Base-by-base conservation (phyloP, 2,329 filamentous ascomycete species). In the Phoma herbarum region DNA sequence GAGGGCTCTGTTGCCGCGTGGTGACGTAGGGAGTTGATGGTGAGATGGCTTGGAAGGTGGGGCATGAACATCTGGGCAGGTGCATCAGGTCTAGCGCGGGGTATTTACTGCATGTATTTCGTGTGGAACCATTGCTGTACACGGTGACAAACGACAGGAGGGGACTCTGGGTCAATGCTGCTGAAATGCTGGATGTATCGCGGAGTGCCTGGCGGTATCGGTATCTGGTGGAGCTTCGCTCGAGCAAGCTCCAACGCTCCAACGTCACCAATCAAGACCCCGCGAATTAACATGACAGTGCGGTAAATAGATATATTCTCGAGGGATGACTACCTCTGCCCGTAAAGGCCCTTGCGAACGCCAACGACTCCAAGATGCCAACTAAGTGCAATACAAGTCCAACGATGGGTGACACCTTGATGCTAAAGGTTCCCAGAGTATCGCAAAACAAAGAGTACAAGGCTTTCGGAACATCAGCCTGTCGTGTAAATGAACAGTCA, bases 11-110 rank as follows among this genome's bases (percentile, higher is more conserved):
- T 57, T 52, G 50, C 50, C 62, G 63, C 65, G 62, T 61, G 59
- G 67, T 70, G 67, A 70, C 67, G 67, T 70, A 68, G 60, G 59
- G 25, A 25, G n/a, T 43, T 7, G 56, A 59, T 59, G 41, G 50
- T 59, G 41, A 59, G 50, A 59, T 54, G 44, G 50, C 50, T 59
- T 59, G 56, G 56, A 54, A 52, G 56, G 56, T 59, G 56, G 56
- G 56, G 56, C 56, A 51, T 28, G 50, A 53, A 46, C 56, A 54
- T 28, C 45, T 54, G 39, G 50, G 45, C 45, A 41, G 25, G 50
- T 59, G 56, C 50, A 52, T 44, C 8, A 33, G 56, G 41, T 25
- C 39, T 59, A 59, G 50, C 39, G 56, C 56, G 56, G 51, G 56
- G 56, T 42, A 37, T 37, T 14, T 33, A 33, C 31, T 8, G 41